Percentiles rank a stretch among this genome's conserved stretches.
Conservation (phyloP, 352 stramenopile genomes). For the Phytopythium oedochilum region DNA sequence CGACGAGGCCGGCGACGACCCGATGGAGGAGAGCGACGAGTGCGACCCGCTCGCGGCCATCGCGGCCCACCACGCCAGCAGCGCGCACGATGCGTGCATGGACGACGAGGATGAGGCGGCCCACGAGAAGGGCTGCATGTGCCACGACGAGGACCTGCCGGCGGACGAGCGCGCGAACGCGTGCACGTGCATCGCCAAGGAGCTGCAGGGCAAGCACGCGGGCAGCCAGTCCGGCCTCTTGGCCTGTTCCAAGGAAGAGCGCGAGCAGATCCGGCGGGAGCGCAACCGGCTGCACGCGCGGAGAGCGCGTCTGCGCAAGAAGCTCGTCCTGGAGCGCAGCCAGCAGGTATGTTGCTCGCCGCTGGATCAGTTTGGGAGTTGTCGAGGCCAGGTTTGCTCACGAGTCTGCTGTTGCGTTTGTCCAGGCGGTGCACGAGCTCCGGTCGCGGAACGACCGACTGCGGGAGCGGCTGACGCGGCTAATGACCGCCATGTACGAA, state of each 20-base stretch:
- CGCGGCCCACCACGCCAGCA: constrained; percentile 8
- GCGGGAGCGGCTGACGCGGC: constrained; percentile 41
- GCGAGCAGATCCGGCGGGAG: constrained; percentile 64
- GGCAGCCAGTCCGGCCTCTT: constrained; percentile 33
- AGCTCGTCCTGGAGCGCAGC: constrained; percentile 74
- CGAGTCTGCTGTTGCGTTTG: constrained; percentile 1
- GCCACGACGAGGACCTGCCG: constrained; percentile 22
- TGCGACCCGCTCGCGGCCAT: constrained; percentile 3
- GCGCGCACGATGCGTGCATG: constrained; percentile 31
- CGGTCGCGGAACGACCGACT: constrained; percentile 61
- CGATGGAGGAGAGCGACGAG: constrained; percentile 32
- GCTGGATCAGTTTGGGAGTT: too few relatives aligned
- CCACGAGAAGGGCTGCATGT: constrained; percentile 44
- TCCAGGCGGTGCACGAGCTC: constrained; percentile 54
- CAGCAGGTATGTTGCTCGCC: constrained; percentile 38
- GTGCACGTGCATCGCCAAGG: constrained; percentile 16
- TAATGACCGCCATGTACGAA: constrained; percentile 69
- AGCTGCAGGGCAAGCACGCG: constrained; percentile 10
- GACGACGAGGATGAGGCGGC: constrained; percentile 26
- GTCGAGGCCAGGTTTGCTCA: too few relatives aligned
- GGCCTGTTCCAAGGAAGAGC: constrained; percentile 59
- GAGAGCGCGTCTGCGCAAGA: constrained; percentile 70
- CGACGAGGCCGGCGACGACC: constrained; percentile 41
- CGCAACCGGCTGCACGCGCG: constrained; percentile 72
- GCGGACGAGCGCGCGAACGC: constrained; percentile 15